Percentiles rank a stretch among this genome's conserved stretches.
phyloP scores from a whole-genome alignment of 179 eudicot species.

The Beta corolliflora region DNA sequence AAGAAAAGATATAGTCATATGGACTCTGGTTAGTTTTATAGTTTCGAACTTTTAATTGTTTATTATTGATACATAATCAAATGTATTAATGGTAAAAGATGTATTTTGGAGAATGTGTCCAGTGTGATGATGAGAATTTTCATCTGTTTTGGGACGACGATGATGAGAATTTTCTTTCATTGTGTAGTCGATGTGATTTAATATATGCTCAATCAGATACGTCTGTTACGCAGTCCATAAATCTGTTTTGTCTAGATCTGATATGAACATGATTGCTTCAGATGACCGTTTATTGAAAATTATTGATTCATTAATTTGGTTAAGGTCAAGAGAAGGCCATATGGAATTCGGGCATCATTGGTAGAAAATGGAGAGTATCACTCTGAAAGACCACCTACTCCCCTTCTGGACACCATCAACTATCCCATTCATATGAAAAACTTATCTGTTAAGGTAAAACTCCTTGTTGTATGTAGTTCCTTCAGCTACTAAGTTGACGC shows the following conservation, averaged over 20 bases:
- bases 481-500: not conserved
- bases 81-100: no score
- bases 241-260: not conserved
- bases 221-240: not conserved
- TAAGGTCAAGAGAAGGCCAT: conserved; percentile 58
- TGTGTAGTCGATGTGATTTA: no score
- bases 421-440: conserved; percentile 97
- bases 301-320: conserved; percentile 25
- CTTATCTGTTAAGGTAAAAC: conserved; percentile 72
- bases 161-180: no score
- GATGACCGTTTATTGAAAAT: not conserved
- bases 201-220: no score
- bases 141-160: no score
- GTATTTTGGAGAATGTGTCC: not conserved
- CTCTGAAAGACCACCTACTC: conserved; percentile 91
- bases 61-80: no score
- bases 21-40: no score
- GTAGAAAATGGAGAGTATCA: conserved; percentile 78
- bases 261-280: not conserved
- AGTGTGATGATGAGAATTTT: no score
- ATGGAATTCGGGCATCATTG: conserved; percentile 67
- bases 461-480: not conserved
- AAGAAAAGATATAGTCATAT: no score
- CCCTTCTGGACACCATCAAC: conserved; percentile 92
- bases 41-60: no score